phyloP scores from a whole-genome alignment of 371 early-diverging fungal genomes.

The Smittium mucronatum region DNA sequence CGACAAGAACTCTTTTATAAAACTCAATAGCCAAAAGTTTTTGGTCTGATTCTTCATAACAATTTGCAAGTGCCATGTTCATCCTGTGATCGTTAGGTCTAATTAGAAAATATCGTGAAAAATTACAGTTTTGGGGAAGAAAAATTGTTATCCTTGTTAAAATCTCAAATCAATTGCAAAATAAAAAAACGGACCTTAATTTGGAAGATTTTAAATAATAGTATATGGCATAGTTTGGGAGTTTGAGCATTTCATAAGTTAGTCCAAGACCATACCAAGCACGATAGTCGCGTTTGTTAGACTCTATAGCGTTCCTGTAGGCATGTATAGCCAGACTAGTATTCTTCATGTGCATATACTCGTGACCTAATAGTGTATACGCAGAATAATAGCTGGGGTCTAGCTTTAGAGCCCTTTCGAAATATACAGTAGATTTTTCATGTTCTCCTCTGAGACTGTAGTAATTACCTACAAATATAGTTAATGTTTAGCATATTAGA shows the following conservation, averaged over 20 bases:
- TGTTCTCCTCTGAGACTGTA: slow-evolving; percentile 65
- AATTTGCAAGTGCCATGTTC: slow-evolving; percentile 62
- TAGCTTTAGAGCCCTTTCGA: slow-evolving; percentile 68
- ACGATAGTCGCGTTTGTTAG: slow-evolving; percentile 67
- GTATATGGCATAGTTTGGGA: slow-evolving; percentile 67
- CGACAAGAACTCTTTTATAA: slow-evolving; percentile 48
- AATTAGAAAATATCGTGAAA: background rate
- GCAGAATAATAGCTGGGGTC: slow-evolving; percentile 56
- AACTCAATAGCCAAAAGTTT: slow-evolving; percentile 47
- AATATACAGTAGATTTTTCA: slow-evolving; percentile 75
- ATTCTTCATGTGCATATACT: slow-evolving; percentile 84
- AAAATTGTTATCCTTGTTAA: too few relatives aligned
- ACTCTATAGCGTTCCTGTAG: slow-evolving; percentile 68
- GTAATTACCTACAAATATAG: slow-evolving; percentile 77
- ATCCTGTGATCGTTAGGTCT: slow-evolving; percentile 64
- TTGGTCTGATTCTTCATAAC: slow-evolving; percentile 43
- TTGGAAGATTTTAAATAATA: slow-evolving; percentile 72
- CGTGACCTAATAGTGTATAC: slow-evolving; percentile 92
- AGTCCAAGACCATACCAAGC: slow-evolving; percentile 92
- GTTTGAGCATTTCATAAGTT: slow-evolving; percentile 70
- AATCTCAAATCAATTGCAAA: background rate
- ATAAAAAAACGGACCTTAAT: slow-evolving; percentile 34
- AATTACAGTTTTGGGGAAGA: background rate
- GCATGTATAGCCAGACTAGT: slow-evolving; percentile 77
- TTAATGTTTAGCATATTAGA: too few relatives aligned